These are phyloP conservation scores for Torulaspora globosa DNA, from an alignment of 1,139 yeast species.

Conservation along the genomic window DNA sequence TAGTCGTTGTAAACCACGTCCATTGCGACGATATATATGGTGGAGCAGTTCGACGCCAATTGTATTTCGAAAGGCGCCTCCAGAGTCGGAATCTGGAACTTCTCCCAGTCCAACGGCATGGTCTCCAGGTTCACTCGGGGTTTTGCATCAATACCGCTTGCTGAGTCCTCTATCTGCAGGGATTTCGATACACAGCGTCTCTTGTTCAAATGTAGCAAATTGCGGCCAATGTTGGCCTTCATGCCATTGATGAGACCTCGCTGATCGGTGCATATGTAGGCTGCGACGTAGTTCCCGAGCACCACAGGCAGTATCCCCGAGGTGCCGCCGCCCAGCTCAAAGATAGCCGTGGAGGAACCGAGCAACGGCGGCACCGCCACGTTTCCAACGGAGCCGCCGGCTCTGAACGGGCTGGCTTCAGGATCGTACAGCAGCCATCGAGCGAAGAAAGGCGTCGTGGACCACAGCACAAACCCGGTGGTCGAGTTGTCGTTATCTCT, in stretches of 20 bases:
- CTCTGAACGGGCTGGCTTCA: slow-evolving; percentile 20
- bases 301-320: slow-evolving; percentile 31
- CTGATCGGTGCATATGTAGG: slow-evolving; percentile 35
- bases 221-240: slow-evolving; percentile 27
- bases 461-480: slow-evolving; percentile 38
- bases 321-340: slow-evolving; percentile 36
- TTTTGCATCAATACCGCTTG: slow-evolving; percentile 3
- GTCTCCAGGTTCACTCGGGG: slow-evolving; percentile 23
- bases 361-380: slow-evolving; percentile 9
- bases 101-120: slow-evolving; percentile 35
- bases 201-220: slow-evolving; percentile 25
- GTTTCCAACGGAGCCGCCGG: slow-evolving; percentile 12
- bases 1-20: slow-evolving; percentile 38
- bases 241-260: slow-evolving; percentile 30
- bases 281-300: slow-evolving; percentile 31
- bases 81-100: slow-evolving; percentile 14
- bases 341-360: slow-evolving; percentile 15
- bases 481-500: slow-evolving; percentile 35
- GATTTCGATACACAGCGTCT: slow-evolving; percentile 18
- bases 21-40: slow-evolving; percentile 31
- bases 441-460: slow-evolving; percentile 33
- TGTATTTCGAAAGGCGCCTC: slow-evolving; percentile 11
- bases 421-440: slow-evolving; percentile 32
- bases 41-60: slow-evolving; percentile 6
- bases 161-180: slow-evolving; percentile 2